Percentiles rank a stretch among this genome's conserved stretches.
These are phyloP conservation scores for Paspalum notatum DNA, from an alignment of 176 grass and related monocot genomes.

Conservation along the genomic window DNA sequence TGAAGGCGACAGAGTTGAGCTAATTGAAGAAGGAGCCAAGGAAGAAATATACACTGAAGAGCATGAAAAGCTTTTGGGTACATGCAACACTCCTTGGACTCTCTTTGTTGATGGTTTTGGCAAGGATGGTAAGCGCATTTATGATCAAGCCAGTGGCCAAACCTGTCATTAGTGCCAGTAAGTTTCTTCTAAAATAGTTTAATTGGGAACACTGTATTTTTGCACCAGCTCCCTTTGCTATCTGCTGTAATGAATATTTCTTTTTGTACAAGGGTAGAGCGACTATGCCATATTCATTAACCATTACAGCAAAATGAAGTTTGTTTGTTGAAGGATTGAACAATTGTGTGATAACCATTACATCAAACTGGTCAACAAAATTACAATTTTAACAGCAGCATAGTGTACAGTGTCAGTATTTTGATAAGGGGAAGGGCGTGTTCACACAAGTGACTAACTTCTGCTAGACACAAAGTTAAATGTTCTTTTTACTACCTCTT, in stretches of 20 bases:
- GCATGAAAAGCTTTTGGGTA: conserved; percentile 81
- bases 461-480: not conserved
- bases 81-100: conserved; percentile 60
- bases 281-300: too few relatives aligned
- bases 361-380: not conserved
- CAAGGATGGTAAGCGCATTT: conserved; percentile 67
- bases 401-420: not conserved
- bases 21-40: conserved; percentile 56
- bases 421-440: not conserved
- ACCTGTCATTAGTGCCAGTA: conserved; percentile 95
- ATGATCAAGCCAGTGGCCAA: conserved; percentile 75
- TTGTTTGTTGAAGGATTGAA: not conserved
- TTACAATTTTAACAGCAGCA: not conserved
- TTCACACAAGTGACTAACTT: not conserved
- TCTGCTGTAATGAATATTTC: not conserved
- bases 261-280: not conserved
- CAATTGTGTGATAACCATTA: not conserved
- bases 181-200: not conserved
- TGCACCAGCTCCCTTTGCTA: conserved; percentile 1
- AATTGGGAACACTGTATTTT: not conserved
- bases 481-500: not conserved
- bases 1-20: conserved; percentile 13
- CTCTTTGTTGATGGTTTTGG: conserved; percentile 76
- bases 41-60: conserved; percentile 93
- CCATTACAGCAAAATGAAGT: too few relatives aligned